Conservation (phyloP, 106 monocot species). For the Phalaenopsis aphrodite region DNA sequence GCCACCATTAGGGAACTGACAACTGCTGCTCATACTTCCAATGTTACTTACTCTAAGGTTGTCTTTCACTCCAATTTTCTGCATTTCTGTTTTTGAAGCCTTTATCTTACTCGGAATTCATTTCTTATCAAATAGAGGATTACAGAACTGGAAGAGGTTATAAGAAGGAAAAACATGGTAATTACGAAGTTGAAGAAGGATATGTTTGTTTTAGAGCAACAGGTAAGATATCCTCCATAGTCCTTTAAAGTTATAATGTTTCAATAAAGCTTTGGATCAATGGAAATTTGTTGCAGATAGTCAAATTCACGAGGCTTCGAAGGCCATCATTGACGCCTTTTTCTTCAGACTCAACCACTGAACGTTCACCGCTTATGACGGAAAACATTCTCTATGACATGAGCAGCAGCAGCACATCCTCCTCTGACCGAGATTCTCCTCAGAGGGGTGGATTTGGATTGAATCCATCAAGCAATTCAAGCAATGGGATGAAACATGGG, state of each 20-base stretch:
- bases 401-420: conserved; percentile 39
- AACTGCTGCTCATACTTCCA: conserved; percentile 37
- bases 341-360: conserved; percentile 4
- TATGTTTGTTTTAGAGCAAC: conserved; percentile 34
- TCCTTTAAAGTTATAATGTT: too few species aligned
- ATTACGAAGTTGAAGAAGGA: conserved; percentile 62
- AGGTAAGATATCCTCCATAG: conserved; percentile 22
- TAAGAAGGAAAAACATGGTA: conserved; percentile 48
- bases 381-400: conserved; percentile 54
- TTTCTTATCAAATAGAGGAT: conserved; percentile 32
- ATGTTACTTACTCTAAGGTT: conserved; percentile 62
- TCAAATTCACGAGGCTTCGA: conserved; percentile 39
- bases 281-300: conserved; percentile 28
- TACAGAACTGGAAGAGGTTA: conserved; percentile 39
- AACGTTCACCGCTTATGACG: conserved; percentile 22
- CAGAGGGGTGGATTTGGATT: background rate
- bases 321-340: conserved; percentile 17
- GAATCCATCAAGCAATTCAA: background rate
- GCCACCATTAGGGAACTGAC: conserved; percentile 58
- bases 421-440: conserved; percentile 41
- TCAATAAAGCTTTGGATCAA: too few species aligned
- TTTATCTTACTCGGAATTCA: conserved; percentile 2
- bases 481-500: background rate
- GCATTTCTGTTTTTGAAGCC: background rate
- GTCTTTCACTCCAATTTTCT: background rate